A percentile compares a stretch with the other conserved stretches of the same genome.
Conservation (phyloP, 768 basidiomycete genomes). For the Agaricus subrufescens region DNA sequence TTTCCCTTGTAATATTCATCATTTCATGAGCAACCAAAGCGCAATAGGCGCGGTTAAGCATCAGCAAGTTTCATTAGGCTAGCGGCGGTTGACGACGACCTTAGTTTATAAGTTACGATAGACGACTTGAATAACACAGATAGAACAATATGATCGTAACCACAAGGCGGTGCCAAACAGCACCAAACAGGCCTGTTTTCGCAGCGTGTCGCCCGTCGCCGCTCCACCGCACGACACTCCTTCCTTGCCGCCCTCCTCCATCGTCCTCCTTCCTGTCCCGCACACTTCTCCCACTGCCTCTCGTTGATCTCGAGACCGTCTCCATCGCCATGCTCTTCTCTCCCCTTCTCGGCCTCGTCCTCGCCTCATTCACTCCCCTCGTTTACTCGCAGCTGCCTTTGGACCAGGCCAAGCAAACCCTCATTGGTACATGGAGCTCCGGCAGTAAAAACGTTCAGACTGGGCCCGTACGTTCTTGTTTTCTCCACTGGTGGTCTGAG, state of each 20-base stretch:
- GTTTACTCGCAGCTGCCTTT: slow-evolving; percentile 2
- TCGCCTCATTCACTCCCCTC: slow-evolving; percentile 30
- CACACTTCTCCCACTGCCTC: background rate
- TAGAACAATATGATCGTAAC: slow-evolving; percentile 1
- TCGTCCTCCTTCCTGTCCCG: background rate
- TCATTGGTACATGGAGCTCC: slow-evolving; percentile 85
- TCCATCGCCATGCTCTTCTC: slow-evolving; percentile 34
- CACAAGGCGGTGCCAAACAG: slow-evolving; percentile 24
- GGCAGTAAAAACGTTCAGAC: slow-evolving; percentile 74
- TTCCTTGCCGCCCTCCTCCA: slow-evolving; percentile 11
- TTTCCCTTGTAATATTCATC: slow-evolving; percentile 10
- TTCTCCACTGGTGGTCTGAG: slow-evolving; percentile 6
- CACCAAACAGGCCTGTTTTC: slow-evolving; percentile 23
- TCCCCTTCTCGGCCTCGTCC: slow-evolving; percentile 32
- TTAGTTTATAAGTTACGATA: no score
- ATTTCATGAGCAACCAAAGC: slow-evolving; percentile 8
- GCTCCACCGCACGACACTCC: slow-evolving; percentile 12
- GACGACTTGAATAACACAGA: no score
- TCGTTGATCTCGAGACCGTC: background rate
- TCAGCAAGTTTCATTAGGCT: background rate
- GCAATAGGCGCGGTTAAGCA: background rate
- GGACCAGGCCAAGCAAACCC: background rate
- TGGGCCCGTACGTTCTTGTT: slow-evolving; percentile 62
- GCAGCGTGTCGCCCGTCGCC: slow-evolving; percentile 22
- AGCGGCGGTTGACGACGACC: background rate